These are phyloP conservation scores for Suillus discolor DNA, from an alignment of 768 basidiomycete genomes.

Conservation along the genomic window DNA sequence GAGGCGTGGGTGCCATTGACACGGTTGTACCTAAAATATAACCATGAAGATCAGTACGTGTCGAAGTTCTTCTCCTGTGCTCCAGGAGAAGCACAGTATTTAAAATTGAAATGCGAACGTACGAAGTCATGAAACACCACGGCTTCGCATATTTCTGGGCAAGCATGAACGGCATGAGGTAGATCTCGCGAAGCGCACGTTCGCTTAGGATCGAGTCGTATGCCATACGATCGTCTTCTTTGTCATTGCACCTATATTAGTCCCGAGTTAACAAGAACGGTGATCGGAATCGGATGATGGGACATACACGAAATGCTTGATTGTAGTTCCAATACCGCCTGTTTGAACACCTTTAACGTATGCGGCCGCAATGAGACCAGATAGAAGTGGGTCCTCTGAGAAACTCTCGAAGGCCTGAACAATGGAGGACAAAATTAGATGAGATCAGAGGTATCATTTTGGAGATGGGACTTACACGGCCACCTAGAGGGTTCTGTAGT, in stretches of 20 bases:
- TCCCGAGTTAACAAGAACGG: background rate
- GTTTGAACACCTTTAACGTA: constrained; percentile 80
- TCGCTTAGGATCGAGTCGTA: constrained; percentile 55
- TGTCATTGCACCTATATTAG: constrained; percentile 66
- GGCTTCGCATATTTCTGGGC: constrained; percentile 52
- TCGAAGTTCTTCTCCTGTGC: background rate
- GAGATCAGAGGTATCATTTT: background rate
- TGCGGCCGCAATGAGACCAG: constrained; percentile 67
- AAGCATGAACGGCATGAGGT: constrained; percentile 65
- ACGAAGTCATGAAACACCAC: constrained; percentile 66
- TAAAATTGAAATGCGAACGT: constrained; percentile 27
- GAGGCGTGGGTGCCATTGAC: constrained; percentile 76
- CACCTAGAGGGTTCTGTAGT: constrained; percentile 66
- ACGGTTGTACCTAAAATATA: constrained; percentile 58
- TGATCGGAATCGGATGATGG: background rate
- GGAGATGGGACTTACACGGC: constrained; percentile 45
- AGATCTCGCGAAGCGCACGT: constrained; percentile 59
- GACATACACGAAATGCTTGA: constrained; percentile 82
- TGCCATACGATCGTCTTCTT: constrained; percentile 73
- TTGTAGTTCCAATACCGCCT: constrained; percentile 72
- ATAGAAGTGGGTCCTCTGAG: constrained; percentile 77
- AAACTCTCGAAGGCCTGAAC: constrained; percentile 73
- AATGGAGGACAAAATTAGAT: constrained; percentile 11
- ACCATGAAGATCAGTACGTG: constrained; percentile 3
- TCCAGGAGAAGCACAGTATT: background rate